phyloP scores from a whole-genome alignment of 2,329 filamentous ascomycete genomes.

The Hypoxylon sp. region DNA sequence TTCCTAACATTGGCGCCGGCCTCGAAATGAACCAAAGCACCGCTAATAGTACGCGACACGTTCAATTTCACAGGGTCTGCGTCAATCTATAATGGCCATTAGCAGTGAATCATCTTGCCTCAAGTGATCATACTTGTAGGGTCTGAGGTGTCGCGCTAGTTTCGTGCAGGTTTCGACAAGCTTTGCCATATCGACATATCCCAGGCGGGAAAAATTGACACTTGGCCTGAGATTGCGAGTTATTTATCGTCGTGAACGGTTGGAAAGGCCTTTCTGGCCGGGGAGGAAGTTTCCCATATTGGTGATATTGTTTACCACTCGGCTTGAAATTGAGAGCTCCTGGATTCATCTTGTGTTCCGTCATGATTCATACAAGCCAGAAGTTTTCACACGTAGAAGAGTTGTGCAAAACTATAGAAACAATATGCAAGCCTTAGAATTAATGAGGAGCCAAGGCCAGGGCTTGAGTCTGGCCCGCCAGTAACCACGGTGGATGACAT shows the following conservation, averaged over 20 bases:
- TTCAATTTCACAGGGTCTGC: neutral
- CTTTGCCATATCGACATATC: conserved; percentile 32
- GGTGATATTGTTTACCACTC: neutral
- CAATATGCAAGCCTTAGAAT: neutral
- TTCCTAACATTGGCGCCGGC: conserved; percentile 53
- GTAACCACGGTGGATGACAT: neutral
- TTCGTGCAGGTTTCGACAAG: conserved; percentile 31
- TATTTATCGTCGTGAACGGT: neutral
- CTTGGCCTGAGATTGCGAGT: conserved; percentile 16
- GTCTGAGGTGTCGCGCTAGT: neutral
- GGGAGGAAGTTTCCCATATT: neutral
- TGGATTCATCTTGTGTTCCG: conserved; percentile 19
- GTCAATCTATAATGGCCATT: neutral
- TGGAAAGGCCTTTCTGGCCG: neutral
- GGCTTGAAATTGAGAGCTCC: conserved; percentile 15
- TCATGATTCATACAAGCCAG: neutral
- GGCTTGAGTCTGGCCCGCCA: neutral
- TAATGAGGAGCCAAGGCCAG: conserved; percentile 5
- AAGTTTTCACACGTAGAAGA: neutral
- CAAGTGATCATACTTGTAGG: conserved; percentile 7
- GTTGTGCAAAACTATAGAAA: neutral
- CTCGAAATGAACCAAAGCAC: conserved; percentile 53
- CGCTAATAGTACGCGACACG: conserved; percentile 37
- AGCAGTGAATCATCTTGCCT: neutral
- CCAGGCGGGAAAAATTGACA: conserved; percentile 39